Conservation (phyloP, 116 monocot genomes). For the Posidonia oceanica region DNA sequence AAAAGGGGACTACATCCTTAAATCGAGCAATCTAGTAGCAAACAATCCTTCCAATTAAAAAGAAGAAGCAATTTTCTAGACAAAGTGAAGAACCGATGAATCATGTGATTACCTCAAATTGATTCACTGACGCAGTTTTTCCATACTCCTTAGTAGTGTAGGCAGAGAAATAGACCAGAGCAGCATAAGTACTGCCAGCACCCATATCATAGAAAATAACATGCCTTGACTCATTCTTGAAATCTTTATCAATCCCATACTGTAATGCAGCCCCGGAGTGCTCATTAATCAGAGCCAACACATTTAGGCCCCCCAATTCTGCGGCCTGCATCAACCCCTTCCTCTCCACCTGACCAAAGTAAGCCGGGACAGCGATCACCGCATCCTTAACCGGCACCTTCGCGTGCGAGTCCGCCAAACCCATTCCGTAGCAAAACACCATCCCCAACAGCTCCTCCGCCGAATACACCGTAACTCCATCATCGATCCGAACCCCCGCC, state of each 20-base stretch:
- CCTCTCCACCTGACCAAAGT: constrained; percentile 93
- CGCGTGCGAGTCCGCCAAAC: constrained; percentile 63
- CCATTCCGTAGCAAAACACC: constrained; percentile 52
- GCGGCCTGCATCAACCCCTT: constrained; percentile 75
- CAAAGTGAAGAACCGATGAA: no score
- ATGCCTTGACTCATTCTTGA: constrained; percentile 72
- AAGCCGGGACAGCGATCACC: constrained; percentile 72
- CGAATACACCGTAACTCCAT: constrained; percentile 48
- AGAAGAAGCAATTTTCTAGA: no score
- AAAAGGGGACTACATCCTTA: no score
- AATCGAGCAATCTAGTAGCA: no score
- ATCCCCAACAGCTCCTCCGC: constrained; percentile 85
- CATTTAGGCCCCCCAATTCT: constrained; percentile 87
- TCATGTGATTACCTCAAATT: constrained; percentile 57
- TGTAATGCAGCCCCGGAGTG: constrained; percentile 90
- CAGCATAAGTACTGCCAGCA: constrained; percentile 77
- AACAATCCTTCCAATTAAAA: no score
- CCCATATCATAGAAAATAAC: constrained; percentile 97
- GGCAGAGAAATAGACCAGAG: constrained; percentile 77
- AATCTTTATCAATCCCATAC: constrained; percentile 97
- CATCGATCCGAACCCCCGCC: constrained; percentile 46
- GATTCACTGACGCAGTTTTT: constrained; percentile 76
- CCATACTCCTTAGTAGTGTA: constrained; percentile 83
- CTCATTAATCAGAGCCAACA: constrained; percentile 79
- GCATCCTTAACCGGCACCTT: constrained; percentile 53